Conservation (phyloP, 2,329 filamentous ascomycete species). For the Xylariomycetidae sp. region DNA sequence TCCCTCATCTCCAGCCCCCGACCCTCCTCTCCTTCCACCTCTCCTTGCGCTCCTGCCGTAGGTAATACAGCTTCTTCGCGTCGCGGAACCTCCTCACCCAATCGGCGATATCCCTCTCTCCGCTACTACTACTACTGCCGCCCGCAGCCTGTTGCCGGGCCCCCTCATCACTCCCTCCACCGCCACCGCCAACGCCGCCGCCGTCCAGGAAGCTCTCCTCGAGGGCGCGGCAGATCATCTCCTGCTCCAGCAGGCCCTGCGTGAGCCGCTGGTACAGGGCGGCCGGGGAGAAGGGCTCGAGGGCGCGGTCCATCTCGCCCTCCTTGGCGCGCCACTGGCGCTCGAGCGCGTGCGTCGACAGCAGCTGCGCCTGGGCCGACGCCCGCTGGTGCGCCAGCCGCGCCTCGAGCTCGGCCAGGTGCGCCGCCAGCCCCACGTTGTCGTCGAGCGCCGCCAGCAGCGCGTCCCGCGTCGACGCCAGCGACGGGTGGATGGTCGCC, state of each 20-base stretch:
- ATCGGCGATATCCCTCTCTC: slow-evolving; percentile 77
- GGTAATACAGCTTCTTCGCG: slow-evolving; percentile 71
- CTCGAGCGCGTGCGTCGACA: slow-evolving; percentile 81
- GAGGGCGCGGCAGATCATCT: slow-evolving; percentile 70
- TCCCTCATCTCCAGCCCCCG: slow-evolving; percentile 77
- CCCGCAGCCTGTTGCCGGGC: too few species aligned
- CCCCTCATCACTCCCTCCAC: slow-evolving; percentile 27
- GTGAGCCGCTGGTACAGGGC: slow-evolving; percentile 78
- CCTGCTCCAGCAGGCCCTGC: slow-evolving; percentile 77
- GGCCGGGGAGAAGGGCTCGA: slow-evolving; percentile 80
- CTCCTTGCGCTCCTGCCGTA: slow-evolving; percentile 80
- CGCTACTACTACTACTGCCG: too few species aligned
- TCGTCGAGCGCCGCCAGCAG: slow-evolving; percentile 62
- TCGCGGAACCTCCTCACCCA: slow-evolving; percentile 81
- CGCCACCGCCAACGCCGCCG: slow-evolving; percentile 23
- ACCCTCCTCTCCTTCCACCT: slow-evolving; percentile 95
- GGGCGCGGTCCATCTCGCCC: slow-evolving; percentile 77
- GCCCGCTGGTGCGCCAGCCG: slow-evolving; percentile 58
- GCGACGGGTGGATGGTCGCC: slow-evolving; percentile 66
- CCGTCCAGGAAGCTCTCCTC: slow-evolving; percentile 89
- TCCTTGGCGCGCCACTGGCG: slow-evolving; percentile 90
- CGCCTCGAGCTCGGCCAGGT: slow-evolving; percentile 56
- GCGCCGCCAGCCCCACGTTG: slow-evolving; percentile 66
- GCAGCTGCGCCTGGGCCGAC: slow-evolving; percentile 72
- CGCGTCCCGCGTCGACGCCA: slow-evolving; percentile 58